Conservation (phyloP, 495 filamentous ascomycete genomes). For the Penicillium samsonianum region DNA sequence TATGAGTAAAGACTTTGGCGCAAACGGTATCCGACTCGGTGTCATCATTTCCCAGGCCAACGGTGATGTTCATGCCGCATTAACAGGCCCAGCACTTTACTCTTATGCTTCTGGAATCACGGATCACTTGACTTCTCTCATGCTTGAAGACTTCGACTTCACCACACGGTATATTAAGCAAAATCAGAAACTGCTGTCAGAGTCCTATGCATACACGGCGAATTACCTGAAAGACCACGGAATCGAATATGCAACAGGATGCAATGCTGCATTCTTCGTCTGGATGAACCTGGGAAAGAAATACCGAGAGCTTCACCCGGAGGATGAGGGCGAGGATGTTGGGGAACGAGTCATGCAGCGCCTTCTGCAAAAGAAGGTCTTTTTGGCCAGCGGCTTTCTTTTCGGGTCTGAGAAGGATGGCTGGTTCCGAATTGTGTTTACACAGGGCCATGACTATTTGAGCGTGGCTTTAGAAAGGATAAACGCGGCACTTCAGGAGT, state of each 20-base stretch:
- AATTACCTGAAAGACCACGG: slow-evolving; percentile 37
- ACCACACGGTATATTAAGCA: slow-evolving; percentile 46
- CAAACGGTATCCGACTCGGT: slow-evolving; percentile 57
- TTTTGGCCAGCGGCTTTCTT: slow-evolving; percentile 42
- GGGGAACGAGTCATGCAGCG: slow-evolving; percentile 30
- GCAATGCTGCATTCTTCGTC: slow-evolving; percentile 59
- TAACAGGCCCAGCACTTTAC: slow-evolving; percentile 43
- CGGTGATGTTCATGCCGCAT: slow-evolving; percentile 38
- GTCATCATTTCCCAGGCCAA: slow-evolving; percentile 53
- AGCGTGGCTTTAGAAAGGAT: slow-evolving; percentile 48
- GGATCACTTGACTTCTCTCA: slow-evolving; percentile 43
- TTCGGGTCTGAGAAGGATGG: slow-evolving; percentile 50
- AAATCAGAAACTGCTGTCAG: slow-evolving; percentile 40
- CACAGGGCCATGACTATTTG: slow-evolving; percentile 38
- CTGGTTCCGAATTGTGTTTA: slow-evolving; percentile 56
- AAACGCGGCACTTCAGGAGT: slow-evolving; percentile 22
- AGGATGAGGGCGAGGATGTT: slow-evolving; percentile 23
- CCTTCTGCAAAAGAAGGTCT: slow-evolving; percentile 45
- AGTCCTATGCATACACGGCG: slow-evolving; percentile 38
- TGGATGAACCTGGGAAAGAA: slow-evolving; percentile 57
- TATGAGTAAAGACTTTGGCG: slow-evolving; percentile 61
- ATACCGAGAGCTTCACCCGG: slow-evolving; percentile 33
- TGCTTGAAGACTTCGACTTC: slow-evolving; percentile 52
- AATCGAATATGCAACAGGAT: slow-evolving; percentile 41
- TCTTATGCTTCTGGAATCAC: slow-evolving; percentile 46